Evolutionary conservation across 208 protist genomes (phyloP).

Genomic region (Leishmania amazonensis): DNA sequence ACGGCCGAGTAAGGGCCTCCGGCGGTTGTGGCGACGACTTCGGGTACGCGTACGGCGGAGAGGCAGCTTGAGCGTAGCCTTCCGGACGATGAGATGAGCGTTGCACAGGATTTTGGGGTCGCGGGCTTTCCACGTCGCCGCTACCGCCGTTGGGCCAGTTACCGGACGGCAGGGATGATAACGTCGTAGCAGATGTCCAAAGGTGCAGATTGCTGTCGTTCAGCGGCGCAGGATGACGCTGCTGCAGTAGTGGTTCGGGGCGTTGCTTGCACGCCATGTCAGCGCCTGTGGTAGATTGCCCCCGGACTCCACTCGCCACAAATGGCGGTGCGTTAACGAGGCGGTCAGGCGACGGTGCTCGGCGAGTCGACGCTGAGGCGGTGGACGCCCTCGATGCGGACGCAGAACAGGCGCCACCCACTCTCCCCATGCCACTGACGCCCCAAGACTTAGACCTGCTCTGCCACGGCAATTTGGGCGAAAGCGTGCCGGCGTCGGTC

Average conservation of each 20-base stretch:
- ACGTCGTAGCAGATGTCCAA: conserved; percentile 27
- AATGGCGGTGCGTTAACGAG: not conserved
- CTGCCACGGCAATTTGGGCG: not conserved
- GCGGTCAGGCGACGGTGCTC: conserved; percentile 25
- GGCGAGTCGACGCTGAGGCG: conserved; percentile 16
- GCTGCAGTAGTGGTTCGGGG: not conserved
- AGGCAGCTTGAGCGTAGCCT: not conserved
- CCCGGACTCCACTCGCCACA: not conserved
- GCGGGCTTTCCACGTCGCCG: conserved; percentile 14
- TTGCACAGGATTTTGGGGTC: conserved; percentile 3
- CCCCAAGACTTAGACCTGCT: not conserved
- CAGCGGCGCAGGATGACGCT: not conserved
- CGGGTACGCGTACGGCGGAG: not conserved
- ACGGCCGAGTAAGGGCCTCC: not conserved
- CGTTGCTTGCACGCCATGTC: not conserved
- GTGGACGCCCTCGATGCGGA: conserved; percentile 11
- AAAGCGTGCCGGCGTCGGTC: conserved; percentile 18
- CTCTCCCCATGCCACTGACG: not conserved
- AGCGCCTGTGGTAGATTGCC: not conserved
- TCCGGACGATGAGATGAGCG: not conserved
- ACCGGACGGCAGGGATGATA: conserved; percentile 14
- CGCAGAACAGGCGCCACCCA: not conserved
- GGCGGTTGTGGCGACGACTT: not conserved
- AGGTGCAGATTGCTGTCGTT: conserved; percentile 24
- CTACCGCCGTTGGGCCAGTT: not conserved